Base-by-base conservation (phyloP, 2,329 filamentous ascomycete species). In the Pseudovirgaria hyperparasitica region DNA sequence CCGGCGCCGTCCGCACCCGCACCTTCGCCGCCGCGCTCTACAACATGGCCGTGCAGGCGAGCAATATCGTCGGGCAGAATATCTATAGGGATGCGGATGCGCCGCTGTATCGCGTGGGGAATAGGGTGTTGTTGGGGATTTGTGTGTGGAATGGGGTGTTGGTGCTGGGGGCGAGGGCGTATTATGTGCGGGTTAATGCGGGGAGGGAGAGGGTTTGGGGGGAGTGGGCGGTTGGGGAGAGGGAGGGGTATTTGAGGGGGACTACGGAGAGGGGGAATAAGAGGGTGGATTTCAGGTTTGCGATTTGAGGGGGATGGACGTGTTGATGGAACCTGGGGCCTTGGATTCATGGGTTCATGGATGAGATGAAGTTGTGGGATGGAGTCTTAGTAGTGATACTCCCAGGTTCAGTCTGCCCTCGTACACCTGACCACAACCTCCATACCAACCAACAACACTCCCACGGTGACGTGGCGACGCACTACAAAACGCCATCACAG, bases 11-110 rank as follows among this genome's bases (percentile, higher is more conserved):
- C 1, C 48, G 57, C 3, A 60, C 57, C 0, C 45, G 58, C 6
- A 58, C 58, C 5, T 50, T 60, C 13, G 54, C 56, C 1, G 49
- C 48, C 3, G 55, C 57, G 1, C 17, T 60, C 18, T 62, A 62
- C 43, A 60, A 62, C 23, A 55, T 56, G 46, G 40, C 34, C 10
- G 48, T 53, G 0, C 50, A 54, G 24, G 41, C 46, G 3, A 34
- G 35, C 9, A 42, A 29, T 11, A 52, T 53, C 25, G 46, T 52
- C n/a, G 33, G 37, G 4, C 39, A 43, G 26, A 54, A 53, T 17
- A 65, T 73, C n/a, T 73, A 73, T 39, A 51, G 61, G 2, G 55
- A 66, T 2, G 53, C 66, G 19, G 70, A 76, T 17, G 55, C 54
- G 33, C 50, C 50, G 19, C 22, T 55, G 5, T 72, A 75, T 32